Conservation (phyloP, 2,329 filamentous ascomycete genomes). For the Calonectria crousiana region DNA sequence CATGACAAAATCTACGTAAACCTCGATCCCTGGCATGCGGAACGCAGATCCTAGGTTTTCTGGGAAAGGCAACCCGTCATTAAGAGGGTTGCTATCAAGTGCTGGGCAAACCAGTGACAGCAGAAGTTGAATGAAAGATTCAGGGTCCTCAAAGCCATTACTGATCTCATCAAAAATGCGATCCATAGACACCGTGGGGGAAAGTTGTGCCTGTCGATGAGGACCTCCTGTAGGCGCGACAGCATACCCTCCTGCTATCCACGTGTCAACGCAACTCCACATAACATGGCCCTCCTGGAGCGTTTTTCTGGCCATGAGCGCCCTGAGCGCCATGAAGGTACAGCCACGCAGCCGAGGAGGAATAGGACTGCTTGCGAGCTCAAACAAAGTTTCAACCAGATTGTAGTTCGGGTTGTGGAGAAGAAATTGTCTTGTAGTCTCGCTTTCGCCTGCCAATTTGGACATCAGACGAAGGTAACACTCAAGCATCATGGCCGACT, state of each 20-base stretch:
- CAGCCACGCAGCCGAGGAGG: conserved; percentile 84
- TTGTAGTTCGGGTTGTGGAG: conserved; percentile 74
- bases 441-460: conserved; percentile 82
- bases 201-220: conserved; percentile 48
- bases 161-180: conserved; percentile 80
- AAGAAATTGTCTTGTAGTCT: conserved; percentile 79
- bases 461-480: conserved; percentile 91
- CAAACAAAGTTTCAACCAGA: conserved; percentile 80
- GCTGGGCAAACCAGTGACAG: conserved; percentile 78
- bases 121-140: conserved; percentile 85
- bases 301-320: conserved; percentile 81
- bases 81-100: conserved; percentile 69
- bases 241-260: conserved; percentile 74
- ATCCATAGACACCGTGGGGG: conserved; percentile 64
- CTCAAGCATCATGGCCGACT: conserved; percentile 96
- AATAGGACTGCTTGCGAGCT: conserved; percentile 82
- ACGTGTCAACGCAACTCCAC: conserved; percentile 85
- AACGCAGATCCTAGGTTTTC: conserved; percentile 84
- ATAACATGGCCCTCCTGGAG: conserved; percentile 76
- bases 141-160: conserved; percentile 85
- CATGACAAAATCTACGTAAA: conserved; percentile 92
- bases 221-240: conserved; percentile 48
- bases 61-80: conserved; percentile 86
- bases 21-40: conserved; percentile 85
- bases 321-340: conserved; percentile 82